Evolutionary conservation across 2,329 filamentous ascomycete genomes (phyloP).

Genomic region (Aspergillus sp.): DNA sequence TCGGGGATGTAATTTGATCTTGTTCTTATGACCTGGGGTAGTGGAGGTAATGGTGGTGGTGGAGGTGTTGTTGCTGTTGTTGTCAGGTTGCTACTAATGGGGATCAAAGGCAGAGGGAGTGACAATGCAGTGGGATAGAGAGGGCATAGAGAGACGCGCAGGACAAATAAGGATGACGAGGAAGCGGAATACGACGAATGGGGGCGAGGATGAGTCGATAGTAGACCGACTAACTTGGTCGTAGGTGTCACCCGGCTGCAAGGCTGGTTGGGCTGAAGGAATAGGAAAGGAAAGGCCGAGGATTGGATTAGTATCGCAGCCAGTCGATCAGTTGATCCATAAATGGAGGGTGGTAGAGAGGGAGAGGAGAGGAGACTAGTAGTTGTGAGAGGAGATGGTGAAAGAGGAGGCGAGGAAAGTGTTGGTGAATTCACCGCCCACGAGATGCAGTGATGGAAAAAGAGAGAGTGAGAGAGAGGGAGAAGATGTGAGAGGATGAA

Average conservation of each 20-base stretch:
- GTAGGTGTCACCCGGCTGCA: slow-evolving; percentile 1
- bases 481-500: too few relatives aligned
- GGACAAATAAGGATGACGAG: slow-evolving; percentile 4
- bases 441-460: neutral
- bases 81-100: slow-evolving; percentile 4
- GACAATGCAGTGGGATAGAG: slow-evolving; percentile 8
- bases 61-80: neutral
- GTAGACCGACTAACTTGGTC: slow-evolving; percentile 1
- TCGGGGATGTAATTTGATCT: neutral
- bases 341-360: slow-evolving; percentile 5
- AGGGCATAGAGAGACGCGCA: neutral
- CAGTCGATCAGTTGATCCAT: slow-evolving; percentile 8
- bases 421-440: slow-evolving; percentile 4
- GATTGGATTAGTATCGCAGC: slow-evolving; percentile 5
- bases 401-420: neutral
- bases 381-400: neutral
- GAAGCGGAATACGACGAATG: neutral
- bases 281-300: slow-evolving; percentile 6
- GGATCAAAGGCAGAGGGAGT: slow-evolving; percentile 8
- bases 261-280: slow-evolving; percentile 9
- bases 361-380: neutral
- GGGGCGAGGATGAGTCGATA: neutral
- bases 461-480: neutral
- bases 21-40: neutral
- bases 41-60: neutral